phyloP scores from a whole-genome alignment of 129 eudicot genomes.

The Centaurea solstitialis region DNA sequence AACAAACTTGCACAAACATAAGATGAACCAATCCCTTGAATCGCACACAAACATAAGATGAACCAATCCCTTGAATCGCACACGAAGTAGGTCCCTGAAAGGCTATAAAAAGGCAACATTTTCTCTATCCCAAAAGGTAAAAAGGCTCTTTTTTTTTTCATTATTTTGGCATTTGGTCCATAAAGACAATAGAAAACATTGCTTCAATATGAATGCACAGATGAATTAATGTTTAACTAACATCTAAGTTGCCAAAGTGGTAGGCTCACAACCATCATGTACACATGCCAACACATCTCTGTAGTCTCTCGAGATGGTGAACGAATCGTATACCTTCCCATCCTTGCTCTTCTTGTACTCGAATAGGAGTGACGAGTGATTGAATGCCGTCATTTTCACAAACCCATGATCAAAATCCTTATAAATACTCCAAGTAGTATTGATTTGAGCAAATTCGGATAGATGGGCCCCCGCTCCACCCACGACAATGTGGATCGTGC shows the following conservation, averaged over 20 bases:
- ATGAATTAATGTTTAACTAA: not conserved
- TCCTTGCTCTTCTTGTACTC: conserved; percentile 81
- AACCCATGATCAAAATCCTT: conserved; percentile 68
- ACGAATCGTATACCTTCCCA: conserved; percentile 74
- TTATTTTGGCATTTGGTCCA: not conserved
- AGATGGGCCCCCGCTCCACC: conserved; percentile 82
- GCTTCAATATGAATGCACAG: not conserved
- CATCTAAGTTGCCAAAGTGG: conserved; percentile 37
- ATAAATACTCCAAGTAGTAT: conserved; percentile 68
- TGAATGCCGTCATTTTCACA: conserved; percentile 75
- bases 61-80: too few species aligned
- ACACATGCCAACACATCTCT: conserved; percentile 74
- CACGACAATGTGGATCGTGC: conserved; percentile 74
- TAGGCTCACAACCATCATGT: conserved; percentile 57
- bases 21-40: not conserved
- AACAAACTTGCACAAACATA: not conserved
- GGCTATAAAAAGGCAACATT: too few species aligned
- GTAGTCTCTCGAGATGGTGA: conserved; percentile 76
- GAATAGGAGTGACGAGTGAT: conserved; percentile 62
- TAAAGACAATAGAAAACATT: conserved; percentile 4
- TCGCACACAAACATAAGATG: too few species aligned
- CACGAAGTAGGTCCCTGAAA: too few species aligned
- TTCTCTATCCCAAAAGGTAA: not conserved
- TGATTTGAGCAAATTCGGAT: conserved; percentile 46
- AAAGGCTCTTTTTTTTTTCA: not conserved